A percentile compares a stretch with the other conserved stretches of the same genome.
phyloP scores from a whole-genome alignment of 176 grass and related monocot genomes.

The Rhynchospora tenuis region DNA sequence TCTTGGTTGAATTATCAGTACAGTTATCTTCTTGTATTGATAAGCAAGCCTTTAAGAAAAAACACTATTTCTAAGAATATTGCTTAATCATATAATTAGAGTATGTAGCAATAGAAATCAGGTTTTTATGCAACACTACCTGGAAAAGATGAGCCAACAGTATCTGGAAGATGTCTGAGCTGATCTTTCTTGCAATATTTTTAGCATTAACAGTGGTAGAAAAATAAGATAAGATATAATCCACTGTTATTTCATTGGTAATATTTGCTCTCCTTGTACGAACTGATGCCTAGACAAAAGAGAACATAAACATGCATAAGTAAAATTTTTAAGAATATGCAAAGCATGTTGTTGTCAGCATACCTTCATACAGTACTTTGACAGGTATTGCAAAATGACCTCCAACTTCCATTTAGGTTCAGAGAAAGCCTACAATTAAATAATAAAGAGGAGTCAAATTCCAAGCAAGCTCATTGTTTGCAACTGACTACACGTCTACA shows the following conservation, averaged over 20 bases:
- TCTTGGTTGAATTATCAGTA: constrained; percentile 35
- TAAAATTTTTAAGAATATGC: constrained; percentile 3
- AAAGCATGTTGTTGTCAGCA: neutral
- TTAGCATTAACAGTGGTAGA: constrained; percentile 39
- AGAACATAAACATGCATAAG: constrained; percentile 18
- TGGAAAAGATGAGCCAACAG: constrained; percentile 84
- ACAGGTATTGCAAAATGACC: constrained; percentile 80
- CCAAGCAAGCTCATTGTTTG: neutral
- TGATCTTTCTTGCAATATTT: constrained; percentile 57
- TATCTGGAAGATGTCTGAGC: constrained; percentile 47
- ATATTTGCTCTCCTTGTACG: constrained; percentile 66
- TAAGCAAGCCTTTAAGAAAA: constrained; percentile 35
- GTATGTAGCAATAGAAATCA: neutral
- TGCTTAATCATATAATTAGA: neutral
- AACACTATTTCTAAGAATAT: neutral
- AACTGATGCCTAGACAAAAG: constrained; percentile 37
- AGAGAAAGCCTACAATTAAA: constrained; percentile 44
- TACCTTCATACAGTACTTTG: constrained; percentile 83
- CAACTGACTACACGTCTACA: neutral
- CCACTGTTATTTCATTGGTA: constrained; percentile 48
- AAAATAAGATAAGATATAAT: constrained; percentile 54
- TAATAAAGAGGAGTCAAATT: constrained; percentile 8
- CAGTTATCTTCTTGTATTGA: constrained; percentile 31
- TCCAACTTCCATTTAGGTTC: constrained; percentile 89
- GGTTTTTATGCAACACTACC: constrained; percentile 30